Conservation (phyloP, 2,329 filamentous ascomycete genomes). For the Colletotrichum graminicola region DNA sequence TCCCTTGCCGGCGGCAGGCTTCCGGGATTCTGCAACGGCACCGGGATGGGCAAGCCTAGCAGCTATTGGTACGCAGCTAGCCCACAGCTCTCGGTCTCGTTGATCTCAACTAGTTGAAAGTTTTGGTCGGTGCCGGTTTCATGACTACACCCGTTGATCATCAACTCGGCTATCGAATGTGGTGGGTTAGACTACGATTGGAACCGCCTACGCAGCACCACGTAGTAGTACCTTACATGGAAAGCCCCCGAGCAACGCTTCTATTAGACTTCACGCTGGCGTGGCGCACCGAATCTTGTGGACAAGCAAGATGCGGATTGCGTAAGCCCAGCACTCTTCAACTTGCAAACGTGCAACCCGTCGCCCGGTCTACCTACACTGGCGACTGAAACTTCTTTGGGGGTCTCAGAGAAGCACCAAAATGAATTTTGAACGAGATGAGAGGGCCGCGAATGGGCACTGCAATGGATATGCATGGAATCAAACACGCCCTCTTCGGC, state of each 20-base stretch:
- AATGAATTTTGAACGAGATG: not conserved
- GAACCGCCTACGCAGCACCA: slow-evolving; percentile 14
- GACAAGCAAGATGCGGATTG: slow-evolving; percentile 18
- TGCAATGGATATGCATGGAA: not conserved
- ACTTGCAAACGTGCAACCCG: slow-evolving; percentile 23
- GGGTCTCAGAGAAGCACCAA: not conserved
- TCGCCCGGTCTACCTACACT: slow-evolving; percentile 26
- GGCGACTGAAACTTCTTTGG: slow-evolving; percentile 9
- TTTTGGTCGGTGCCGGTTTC: slow-evolving; percentile 19
- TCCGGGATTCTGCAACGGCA: slow-evolving; percentile 36
- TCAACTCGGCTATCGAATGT: slow-evolving; percentile 13
- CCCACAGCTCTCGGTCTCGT: slow-evolving; percentile 20
- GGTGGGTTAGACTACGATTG: not conserved
- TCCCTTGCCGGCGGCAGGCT: slow-evolving; percentile 11
- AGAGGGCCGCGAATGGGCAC: not conserved
- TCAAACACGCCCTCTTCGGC: not conserved
- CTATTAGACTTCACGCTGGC: slow-evolving; percentile 16
- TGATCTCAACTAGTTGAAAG: not conserved
- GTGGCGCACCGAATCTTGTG: slow-evolving; percentile 25
- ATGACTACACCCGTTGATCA: slow-evolving; percentile 20
- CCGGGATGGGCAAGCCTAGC: slow-evolving; percentile 24
- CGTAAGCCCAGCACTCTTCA: slow-evolving; percentile 35
- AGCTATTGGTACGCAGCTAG: slow-evolving; percentile 18
- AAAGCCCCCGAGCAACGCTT: slow-evolving; percentile 13
- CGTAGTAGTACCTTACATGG: slow-evolving; percentile 35